These are phyloP conservation scores for Jackrogersella multiformis DNA, from an alignment of 495 filamentous ascomycete species.

Conservation along the genomic window DNA sequence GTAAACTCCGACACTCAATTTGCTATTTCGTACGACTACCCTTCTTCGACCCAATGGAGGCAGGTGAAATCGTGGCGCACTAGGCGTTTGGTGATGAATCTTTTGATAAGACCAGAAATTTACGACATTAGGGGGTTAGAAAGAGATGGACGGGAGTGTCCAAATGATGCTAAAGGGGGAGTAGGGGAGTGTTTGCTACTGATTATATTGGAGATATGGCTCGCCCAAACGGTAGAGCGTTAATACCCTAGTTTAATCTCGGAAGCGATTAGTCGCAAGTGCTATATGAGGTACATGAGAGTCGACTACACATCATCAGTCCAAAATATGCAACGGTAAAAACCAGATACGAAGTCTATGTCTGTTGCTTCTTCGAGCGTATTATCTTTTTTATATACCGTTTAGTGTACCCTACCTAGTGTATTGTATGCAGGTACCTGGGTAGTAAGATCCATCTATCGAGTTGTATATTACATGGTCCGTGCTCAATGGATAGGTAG, in stretches of 20 bases:
- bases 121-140: not conserved
- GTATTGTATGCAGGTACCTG: too few species aligned
- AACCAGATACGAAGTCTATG: too few species aligned
- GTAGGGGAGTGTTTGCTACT: not conserved
- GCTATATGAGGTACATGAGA: not conserved
- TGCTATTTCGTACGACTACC: constrained; percentile 15
- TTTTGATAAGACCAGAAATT: not conserved
- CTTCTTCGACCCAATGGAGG: not conserved
- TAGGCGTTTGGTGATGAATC: not conserved
- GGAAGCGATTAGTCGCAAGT: not conserved
- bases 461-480: too few species aligned
- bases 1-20: constrained; percentile 25
- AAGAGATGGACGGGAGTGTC: constrained; percentile 2
- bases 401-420: too few species aligned
- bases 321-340: too few species aligned
- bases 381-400: too few species aligned
- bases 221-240: not conserved
- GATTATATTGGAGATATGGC: constrained; percentile 3
- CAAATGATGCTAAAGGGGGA: not conserved
- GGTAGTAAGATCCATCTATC: too few species aligned
- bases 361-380: too few species aligned
- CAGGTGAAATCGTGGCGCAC: not conserved
- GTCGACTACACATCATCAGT: not conserved
- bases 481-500: too few species aligned
- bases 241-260: not conserved